Evolutionary conservation across 73 alveolate species (phyloP).

Genomic region (Effrenium voratum): DNA sequence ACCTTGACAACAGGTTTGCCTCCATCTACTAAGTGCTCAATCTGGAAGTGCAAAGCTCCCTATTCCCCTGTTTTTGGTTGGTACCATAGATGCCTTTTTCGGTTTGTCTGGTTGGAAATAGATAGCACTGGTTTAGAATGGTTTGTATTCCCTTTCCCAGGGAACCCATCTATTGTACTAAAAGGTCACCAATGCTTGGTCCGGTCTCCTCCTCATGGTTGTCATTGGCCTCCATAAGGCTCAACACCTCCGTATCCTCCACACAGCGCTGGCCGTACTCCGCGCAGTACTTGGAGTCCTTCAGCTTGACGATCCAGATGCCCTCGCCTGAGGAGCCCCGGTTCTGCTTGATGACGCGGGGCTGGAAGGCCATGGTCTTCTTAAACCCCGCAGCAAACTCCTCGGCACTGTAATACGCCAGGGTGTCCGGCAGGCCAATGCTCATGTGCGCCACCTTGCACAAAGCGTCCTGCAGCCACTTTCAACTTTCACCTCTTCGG

Average conservation of each 20-base stretch:
- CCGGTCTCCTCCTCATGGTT: slow-evolving; percentile 21
- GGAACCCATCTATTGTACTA: too few relatives aligned
- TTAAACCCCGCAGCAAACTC: background rate
- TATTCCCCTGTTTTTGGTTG: too few relatives aligned
- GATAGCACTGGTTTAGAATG: too few relatives aligned
- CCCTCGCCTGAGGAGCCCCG: slow-evolving; percentile 47
- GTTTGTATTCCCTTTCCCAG: too few relatives aligned
- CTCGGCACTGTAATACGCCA: background rate
- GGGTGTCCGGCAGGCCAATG: background rate
- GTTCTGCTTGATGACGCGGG: slow-evolving; percentile 46
- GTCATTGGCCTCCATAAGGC: slow-evolving; percentile 34
- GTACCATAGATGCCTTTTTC: too few relatives aligned
- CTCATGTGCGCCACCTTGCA: background rate
- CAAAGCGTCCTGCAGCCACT: too few relatives aligned
- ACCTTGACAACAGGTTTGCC: too few relatives aligned
- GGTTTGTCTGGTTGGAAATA: too few relatives aligned
- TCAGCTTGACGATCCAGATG: slow-evolving; percentile 17
- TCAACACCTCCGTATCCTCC: slow-evolving; percentile 61
- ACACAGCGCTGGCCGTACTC: slow-evolving; percentile 16
- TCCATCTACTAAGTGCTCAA: too few relatives aligned
- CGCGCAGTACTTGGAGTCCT: background rate
- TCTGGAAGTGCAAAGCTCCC: too few relatives aligned
- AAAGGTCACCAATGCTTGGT: too few relatives aligned
- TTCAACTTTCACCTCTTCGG: too few relatives aligned
- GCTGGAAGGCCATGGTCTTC: slow-evolving; percentile 47